A percentile compares a stretch with the other conserved stretches of the same genome.
Conservation (phyloP, 495 filamentous ascomycete genomes). For the Penicillium lagena region DNA sequence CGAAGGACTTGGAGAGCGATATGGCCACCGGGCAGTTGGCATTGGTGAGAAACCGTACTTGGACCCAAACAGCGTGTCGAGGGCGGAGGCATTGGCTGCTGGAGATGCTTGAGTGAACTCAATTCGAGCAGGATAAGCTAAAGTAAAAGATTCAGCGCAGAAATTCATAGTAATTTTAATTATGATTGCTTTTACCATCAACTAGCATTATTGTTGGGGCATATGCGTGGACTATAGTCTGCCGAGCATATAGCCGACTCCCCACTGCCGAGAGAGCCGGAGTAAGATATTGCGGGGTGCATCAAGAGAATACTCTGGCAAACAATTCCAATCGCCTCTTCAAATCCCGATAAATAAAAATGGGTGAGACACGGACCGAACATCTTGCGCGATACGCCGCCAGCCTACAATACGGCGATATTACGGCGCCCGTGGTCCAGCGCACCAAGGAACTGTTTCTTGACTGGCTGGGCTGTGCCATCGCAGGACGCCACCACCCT, state of each 20-base stretch:
- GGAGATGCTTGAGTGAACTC: neutral
- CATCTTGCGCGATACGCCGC: slow-evolving; percentile 19
- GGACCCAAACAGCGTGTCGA: slow-evolving; percentile 29
- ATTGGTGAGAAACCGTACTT: slow-evolving; percentile 43
- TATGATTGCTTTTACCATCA: too few relatives aligned
- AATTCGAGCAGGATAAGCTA: too few relatives aligned
- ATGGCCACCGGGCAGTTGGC: slow-evolving; percentile 34
- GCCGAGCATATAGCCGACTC: too few relatives aligned
- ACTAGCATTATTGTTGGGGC: too few relatives aligned
- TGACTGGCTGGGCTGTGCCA: slow-evolving; percentile 26
- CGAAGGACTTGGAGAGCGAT: slow-evolving; percentile 19
- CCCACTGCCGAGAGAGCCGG: too few relatives aligned
- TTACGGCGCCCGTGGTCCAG: slow-evolving; percentile 22
- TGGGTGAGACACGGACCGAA: slow-evolving; percentile 12
- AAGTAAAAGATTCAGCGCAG: too few relatives aligned
- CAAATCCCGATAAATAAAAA: too few relatives aligned
- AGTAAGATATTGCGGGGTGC: too few relatives aligned
- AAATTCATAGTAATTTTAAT: too few relatives aligned
- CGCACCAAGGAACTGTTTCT: slow-evolving; percentile 32
- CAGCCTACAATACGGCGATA: slow-evolving; percentile 18
- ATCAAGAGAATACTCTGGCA: too few relatives aligned
- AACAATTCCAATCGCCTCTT: too few relatives aligned
- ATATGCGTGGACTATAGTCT: too few relatives aligned
- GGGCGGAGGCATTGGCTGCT: neutral
- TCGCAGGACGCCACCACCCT: slow-evolving; percentile 28